phyloP scores from a whole-genome alignment of 1,284 basidiomycete genomes.

The Cerioporus squamosus region DNA sequence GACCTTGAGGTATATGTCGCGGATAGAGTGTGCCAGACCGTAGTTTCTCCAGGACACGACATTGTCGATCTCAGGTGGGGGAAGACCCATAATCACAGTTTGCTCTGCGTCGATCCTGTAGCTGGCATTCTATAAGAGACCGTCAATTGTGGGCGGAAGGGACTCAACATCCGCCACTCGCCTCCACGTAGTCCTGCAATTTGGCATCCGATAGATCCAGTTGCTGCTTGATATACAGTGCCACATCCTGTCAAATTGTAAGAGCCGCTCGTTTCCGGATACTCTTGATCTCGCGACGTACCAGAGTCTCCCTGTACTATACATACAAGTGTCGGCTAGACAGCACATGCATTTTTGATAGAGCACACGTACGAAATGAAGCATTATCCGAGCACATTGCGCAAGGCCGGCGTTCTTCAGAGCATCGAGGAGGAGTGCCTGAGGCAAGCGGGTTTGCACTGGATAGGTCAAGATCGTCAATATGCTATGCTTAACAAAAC shows the following conservation, averaged over 20 bases:
- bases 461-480: neutral
- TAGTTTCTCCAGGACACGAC: constrained; percentile 47
- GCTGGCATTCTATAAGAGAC: constrained; percentile 42
- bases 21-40: constrained; percentile 46
- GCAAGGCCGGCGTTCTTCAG: constrained; percentile 40
- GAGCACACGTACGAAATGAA: constrained; percentile 36
- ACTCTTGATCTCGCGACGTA: constrained; percentile 24
- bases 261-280: neutral
- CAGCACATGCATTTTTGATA: neutral
- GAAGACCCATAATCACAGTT: constrained; percentile 52
- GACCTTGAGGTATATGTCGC: constrained; percentile 43
- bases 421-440: constrained; percentile 31
- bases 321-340: neutral
- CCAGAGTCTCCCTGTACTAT: constrained; percentile 51
- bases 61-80: constrained; percentile 43
- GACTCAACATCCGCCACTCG: constrained; percentile 19
- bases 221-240: constrained; percentile 51
- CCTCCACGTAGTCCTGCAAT: constrained; percentile 57
- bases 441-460: constrained; percentile 46
- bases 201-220: constrained; percentile 45
- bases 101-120: constrained; percentile 48
- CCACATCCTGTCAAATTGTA: constrained; percentile 43
- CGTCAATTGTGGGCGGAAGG: neutral
- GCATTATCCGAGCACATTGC: constrained; percentile 39
- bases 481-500: neutral